Percentiles rank a stretch among this genome's conserved stretches.
phyloP scores from a whole-genome alignment of 148 eudicot species.

The Rhododendron mucronatum region DNA sequence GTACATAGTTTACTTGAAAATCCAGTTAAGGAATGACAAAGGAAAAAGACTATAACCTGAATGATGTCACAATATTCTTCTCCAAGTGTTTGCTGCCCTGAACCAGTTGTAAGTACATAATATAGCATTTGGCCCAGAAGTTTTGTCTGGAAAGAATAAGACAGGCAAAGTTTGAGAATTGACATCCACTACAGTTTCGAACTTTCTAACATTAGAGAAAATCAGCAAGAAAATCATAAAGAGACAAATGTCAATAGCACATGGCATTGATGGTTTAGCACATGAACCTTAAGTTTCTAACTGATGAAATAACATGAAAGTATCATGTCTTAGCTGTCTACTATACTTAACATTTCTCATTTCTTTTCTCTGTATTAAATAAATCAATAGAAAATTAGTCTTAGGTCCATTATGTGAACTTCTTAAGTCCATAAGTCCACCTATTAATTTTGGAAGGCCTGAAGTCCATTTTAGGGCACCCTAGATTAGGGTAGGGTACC shows the following conservation, averaged over 20 bases:
- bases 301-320: background rate
- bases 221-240: background rate
- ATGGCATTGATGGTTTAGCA: background rate
- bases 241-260: background rate
- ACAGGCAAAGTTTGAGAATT: background rate
- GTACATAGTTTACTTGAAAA: background rate
- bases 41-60: conserved; percentile 39
- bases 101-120: conserved; percentile 87
- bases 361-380: background rate
- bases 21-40: background rate
- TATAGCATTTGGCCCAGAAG: conserved; percentile 97
- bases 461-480: too few species aligned
- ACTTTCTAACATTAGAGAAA: background rate
- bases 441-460: too few species aligned
- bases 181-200: background rate
- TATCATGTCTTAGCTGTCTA: background rate
- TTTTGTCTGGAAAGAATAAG: conserved; percentile 54
- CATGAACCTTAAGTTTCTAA: background rate
- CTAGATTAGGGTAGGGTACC: too few species aligned
- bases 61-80: conserved; percentile 97
- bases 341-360: background rate
- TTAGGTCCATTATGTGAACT: too few species aligned
- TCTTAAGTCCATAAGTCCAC: too few species aligned
- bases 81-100: conserved; percentile 96
- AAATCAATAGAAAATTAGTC: background rate